phyloP scores from a whole-genome alignment of 345 rosid species.

The Syzygium aromaticum region DNA sequence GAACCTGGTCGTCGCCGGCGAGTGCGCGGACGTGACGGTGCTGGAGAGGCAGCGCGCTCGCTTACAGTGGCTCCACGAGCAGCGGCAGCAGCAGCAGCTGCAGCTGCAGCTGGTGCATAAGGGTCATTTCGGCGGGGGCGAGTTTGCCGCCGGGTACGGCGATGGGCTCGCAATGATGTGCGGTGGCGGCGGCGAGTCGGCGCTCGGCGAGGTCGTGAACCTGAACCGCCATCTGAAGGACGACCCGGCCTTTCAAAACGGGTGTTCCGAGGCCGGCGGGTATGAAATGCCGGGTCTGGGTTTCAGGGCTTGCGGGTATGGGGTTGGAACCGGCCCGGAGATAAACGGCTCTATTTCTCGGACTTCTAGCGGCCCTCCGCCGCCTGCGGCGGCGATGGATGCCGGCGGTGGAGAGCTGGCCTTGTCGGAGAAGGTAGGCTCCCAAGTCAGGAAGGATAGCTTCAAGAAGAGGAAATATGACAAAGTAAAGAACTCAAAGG shows the following conservation, averaged over 20 bases:
- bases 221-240: constrained; percentile 18
- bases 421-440: constrained; percentile 14
- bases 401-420: not conserved
- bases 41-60: constrained; percentile 47
- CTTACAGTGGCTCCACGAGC: constrained; percentile 14
- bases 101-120: not conserved
- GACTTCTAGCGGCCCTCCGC: constrained; percentile 20
- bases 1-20: not conserved
- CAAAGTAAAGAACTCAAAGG: constrained; percentile 24
- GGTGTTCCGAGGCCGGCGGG: constrained; percentile 19
- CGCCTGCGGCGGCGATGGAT: not conserved
- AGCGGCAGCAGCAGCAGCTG: not conserved
- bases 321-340: constrained; percentile 14
- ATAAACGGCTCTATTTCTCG: constrained; percentile 19
- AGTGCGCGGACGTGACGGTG: constrained; percentile 42
- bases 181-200: not conserved
- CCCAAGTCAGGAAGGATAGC: constrained; percentile 27
- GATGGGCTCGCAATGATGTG: not conserved
- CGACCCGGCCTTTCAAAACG: constrained; percentile 27
- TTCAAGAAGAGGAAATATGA: constrained; percentile 57
- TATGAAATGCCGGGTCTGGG: constrained; percentile 7
- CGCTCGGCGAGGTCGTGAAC: not conserved
- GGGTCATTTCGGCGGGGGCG: constrained; percentile 13
- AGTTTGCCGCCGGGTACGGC: constrained; percentile 11
- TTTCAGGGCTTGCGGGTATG: not conserved